Percentiles rank a stretch among this genome's conserved stretches.
Conservation (phyloP, 208 protist genomes). For the Leishmania gerbilli region DNA sequence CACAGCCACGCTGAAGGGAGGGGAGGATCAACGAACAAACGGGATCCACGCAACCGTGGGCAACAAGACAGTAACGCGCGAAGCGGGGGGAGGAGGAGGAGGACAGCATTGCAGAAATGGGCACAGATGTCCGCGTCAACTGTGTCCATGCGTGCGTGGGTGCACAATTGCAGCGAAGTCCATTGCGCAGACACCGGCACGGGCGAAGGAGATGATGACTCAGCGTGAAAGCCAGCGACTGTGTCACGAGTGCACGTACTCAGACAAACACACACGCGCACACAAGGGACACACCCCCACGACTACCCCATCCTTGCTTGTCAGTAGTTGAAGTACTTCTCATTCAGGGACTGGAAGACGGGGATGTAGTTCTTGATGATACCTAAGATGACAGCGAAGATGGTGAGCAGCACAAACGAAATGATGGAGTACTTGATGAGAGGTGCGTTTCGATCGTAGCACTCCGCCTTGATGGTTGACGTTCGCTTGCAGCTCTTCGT, state of each 20-base stretch:
- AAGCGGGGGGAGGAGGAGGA: neutral
- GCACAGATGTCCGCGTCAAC: neutral
- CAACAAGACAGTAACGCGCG: neutral
- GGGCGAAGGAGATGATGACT: neutral
- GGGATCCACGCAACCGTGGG: neutral
- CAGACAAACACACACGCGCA: neutral
- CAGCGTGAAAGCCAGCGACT: neutral
- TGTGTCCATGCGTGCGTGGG: neutral
- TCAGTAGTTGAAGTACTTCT: constrained; percentile 79
- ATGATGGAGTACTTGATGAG: constrained; percentile 73
- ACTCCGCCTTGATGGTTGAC: constrained; percentile 76
- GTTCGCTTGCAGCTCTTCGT: constrained; percentile 60
- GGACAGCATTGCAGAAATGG: neutral
- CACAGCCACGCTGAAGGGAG: neutral
- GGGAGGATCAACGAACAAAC: neutral
- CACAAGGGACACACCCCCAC: neutral
- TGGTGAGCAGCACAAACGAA: constrained; percentile 57
- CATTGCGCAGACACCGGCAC: neutral
- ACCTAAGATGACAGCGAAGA: constrained; percentile 65
- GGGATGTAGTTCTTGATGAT: constrained; percentile 81
- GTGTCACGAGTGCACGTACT: neutral
- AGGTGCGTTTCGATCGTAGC: constrained; percentile 70
- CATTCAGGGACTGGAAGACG: constrained; percentile 68
- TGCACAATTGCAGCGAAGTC: neutral
- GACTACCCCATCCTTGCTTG: neutral